Conservation (phyloP, 441 rosid genomes). For the Rhodomyrtus psidioides region DNA sequence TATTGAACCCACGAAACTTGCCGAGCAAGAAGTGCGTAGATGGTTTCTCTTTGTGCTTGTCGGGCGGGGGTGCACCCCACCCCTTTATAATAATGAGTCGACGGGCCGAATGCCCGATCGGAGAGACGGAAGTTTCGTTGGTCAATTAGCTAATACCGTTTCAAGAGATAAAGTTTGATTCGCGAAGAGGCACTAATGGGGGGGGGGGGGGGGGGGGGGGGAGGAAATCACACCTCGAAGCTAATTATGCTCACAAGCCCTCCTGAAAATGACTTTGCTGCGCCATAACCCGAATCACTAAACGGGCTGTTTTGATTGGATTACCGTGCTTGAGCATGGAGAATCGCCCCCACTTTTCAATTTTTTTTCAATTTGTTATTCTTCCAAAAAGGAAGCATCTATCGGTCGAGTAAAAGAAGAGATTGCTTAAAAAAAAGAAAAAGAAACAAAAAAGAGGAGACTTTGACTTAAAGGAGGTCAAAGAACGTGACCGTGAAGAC, state of each 20-base stretch:
- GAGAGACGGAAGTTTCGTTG: too few species aligned
- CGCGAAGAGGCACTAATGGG: too few species aligned
- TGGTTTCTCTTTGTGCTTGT: too few species aligned
- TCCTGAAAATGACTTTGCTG: fast-evolving
- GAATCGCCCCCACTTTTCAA: neutral
- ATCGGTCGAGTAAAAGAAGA: neutral
- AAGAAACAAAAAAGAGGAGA: neutral
- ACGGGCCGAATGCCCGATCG: too few species aligned
- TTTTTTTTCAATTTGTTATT: neutral
- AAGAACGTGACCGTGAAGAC: neutral
- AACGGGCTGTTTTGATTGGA: neutral
- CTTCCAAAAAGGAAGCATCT: neutral
- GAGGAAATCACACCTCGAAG: too few species aligned
- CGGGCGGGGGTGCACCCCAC: too few species aligned
- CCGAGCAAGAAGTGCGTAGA: neutral
- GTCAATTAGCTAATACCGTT: neutral
- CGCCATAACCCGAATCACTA: neutral
- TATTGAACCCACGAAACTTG: neutral
- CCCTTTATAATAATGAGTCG: neutral
- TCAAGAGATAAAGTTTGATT: too few species aligned
- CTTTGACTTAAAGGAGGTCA: neutral
- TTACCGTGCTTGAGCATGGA: neutral
- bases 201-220: too few species aligned
- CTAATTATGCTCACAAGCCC: neutral
- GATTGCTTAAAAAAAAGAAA: neutral